Conservation (phyloP, 805 yeast genomes). For the Kodamaea fukazawae region DNA sequence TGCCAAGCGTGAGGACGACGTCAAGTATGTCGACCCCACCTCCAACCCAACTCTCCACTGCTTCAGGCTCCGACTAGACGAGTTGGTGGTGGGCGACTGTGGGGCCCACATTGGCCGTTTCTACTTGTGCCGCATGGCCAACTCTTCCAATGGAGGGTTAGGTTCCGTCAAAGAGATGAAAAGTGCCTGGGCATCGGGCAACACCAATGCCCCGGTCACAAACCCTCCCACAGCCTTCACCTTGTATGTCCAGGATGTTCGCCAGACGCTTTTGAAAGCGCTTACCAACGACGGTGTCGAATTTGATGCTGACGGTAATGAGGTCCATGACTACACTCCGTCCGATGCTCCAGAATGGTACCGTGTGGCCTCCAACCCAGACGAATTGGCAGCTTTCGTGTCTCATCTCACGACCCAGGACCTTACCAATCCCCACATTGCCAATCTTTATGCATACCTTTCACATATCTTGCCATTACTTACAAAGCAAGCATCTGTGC, state of each 20-base stretch:
- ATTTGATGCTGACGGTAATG: conserved; percentile 31
- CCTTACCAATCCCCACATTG: conserved; percentile 22
- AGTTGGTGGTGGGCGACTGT: conserved; percentile 36
- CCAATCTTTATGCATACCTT: conserved; percentile 29
- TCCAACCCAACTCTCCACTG: conserved; percentile 36
- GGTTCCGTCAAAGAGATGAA: conserved; percentile 34
- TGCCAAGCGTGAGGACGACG: conserved; percentile 24
- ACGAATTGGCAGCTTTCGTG: conserved; percentile 28
- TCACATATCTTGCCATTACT: conserved; percentile 27
- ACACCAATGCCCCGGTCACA: conserved; percentile 3
- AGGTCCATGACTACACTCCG: conserved; percentile 14
- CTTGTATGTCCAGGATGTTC: conserved; percentile 42
- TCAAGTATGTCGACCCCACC: conserved; percentile 36
- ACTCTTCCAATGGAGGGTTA: conserved; percentile 34
- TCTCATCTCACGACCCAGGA: conserved; percentile 21
- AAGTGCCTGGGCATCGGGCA: conserved; percentile 16
- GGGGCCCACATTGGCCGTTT: conserved; percentile 42
- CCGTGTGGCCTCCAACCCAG: conserved; percentile 34
- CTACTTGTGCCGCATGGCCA: conserved; percentile 36
- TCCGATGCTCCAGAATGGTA: conserved; percentile 21
- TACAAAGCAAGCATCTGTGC: conserved; percentile 21
- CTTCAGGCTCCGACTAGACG: conserved; percentile 32
- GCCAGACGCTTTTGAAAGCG: conserved; percentile 27
- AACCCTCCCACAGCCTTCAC: conserved; percentile 27
- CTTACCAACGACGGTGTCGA: conserved; percentile 33